Evolutionary conservation across 2,329 filamentous ascomycete species (phyloP).

Genomic region (Basipetospora chlamydospora): DNA sequence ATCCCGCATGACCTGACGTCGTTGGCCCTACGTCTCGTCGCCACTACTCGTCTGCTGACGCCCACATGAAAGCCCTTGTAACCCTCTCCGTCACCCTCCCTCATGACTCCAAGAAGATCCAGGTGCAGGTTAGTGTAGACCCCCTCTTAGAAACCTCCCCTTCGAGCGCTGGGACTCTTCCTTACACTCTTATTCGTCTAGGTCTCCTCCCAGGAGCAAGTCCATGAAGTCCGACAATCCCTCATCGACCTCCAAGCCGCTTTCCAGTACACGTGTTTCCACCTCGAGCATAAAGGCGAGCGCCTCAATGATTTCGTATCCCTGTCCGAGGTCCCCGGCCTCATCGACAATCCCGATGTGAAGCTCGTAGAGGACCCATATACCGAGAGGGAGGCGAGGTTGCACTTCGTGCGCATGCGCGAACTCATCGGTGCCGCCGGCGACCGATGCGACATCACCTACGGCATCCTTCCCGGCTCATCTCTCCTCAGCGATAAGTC

Average conservation of each 20-base stretch:
- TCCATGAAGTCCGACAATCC: constrained; percentile 92
- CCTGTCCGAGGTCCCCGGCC: constrained; percentile 72
- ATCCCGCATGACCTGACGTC: too few species aligned
- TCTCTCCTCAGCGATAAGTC: constrained; percentile 76
- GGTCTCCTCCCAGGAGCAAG: constrained; percentile 87
- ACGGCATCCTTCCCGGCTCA: constrained; percentile 71
- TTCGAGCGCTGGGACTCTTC: too few species aligned
- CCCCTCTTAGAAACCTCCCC: background rate
- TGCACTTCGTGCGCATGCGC: constrained; percentile 81
- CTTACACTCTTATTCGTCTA: constrained; percentile 21
- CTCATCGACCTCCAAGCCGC: constrained; percentile 87
- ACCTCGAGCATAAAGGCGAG: constrained; percentile 78
- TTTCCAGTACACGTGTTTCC: constrained; percentile 97
- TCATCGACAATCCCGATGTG: constrained; percentile 65
- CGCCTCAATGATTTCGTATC: constrained; percentile 92
- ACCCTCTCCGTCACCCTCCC: constrained; percentile 67
- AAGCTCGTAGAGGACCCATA: constrained; percentile 85
- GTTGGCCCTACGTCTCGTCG: constrained; percentile 7
- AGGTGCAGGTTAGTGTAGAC: constrained; percentile 57
- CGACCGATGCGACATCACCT: constrained; percentile 71
- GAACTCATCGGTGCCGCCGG: constrained; percentile 89
- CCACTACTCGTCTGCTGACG: too few species aligned
- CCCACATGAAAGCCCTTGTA: constrained; percentile 40
- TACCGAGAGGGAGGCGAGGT: constrained; percentile 92
- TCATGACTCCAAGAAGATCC: constrained; percentile 61